A percentile compares a stretch with the other conserved stretches of the same genome.
Evolutionary conservation across 1,139 yeast genomes (phyloP).

Genomic region (Taphrina confusa): DNA sequence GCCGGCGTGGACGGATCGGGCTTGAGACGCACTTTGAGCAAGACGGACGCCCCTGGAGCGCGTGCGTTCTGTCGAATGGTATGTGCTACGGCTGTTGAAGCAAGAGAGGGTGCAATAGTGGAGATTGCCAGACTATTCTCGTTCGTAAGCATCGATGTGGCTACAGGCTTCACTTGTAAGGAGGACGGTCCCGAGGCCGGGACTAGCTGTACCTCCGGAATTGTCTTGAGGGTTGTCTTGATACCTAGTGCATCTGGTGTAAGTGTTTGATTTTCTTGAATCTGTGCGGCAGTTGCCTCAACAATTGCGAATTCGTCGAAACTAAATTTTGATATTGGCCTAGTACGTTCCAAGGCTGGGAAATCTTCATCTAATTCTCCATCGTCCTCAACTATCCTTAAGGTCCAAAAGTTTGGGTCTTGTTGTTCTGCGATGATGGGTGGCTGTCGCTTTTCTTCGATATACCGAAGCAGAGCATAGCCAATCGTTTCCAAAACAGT

Average conservation of each 20-base stretch:
- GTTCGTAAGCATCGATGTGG: background rate
- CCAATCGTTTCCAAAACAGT: conserved; percentile 51
- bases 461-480: conserved; percentile 48
- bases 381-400: conserved; percentile 52
- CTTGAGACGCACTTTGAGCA: conserved; percentile 17
- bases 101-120: background rate
- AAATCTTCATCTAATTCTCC: conserved; percentile 54
- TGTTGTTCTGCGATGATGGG: conserved; percentile 42
- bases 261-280: background rate
- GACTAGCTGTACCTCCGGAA: conserved; percentile 1
- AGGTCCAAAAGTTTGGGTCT: conserved; percentile 51
- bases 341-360: conserved; percentile 51
- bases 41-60: conserved; percentile 36
- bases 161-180: background rate
- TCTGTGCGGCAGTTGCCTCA: conserved; percentile 43
- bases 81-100: conserved; percentile 7
- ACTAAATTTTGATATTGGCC: conserved; percentile 50
- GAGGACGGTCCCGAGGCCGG: conserved; percentile 16
- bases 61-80: background rate
- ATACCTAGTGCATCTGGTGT: conserved; percentile 5
- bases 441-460: conserved; percentile 45
- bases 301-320: conserved; percentile 54
- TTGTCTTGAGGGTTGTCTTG: background rate
- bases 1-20: conserved; percentile 23
- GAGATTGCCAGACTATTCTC: background rate